Evolutionary conservation across 192 early-diverging fungal species (phyloP), one percentile per base, ranked within the genome.

Genomic region (Mortierella hygrophila): DNA sequence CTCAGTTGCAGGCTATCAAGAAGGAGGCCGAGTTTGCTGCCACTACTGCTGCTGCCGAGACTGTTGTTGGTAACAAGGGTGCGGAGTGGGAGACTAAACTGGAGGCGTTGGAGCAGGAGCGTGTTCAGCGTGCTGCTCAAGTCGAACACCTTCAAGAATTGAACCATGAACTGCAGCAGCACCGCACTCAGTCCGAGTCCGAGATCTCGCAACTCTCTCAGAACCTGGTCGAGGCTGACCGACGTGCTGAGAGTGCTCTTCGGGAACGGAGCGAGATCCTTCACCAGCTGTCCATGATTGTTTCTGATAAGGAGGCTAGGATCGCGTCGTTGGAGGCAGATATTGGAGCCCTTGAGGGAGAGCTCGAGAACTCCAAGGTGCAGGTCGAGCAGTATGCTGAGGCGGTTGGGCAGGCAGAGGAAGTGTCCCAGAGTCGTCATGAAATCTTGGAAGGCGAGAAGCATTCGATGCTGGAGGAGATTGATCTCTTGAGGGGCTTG

Each of bases 381-480:
- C 79, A 81, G 73, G 52, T 68, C 6, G 73, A 75, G 68, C 73
- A 81, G 74, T 70, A 81, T 13, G 63, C 79, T 10, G 73, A 68
- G 49, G 70, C 72, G 4, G 65, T 70, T 3, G 29, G 79, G 3
- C 79, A 72, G 20, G 79, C 68, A 18, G 73, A 81, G 47, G 79
- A 75, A 23, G 79, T 70, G 3, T 68, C 73, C 5, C 60, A 68
- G n/a, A 74, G 55, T 38, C 68, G 69, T 35, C 35, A 47, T 38
- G 79, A 80, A 29, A 68, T 63, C 10, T 47, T 74, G n/a, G 79
- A 81, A 44, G 79, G 72, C 2, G 79, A 74, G 13, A 81, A 75
- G 68, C 79, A 81, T 21, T 81, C 79, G 15, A 65, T 75, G 47
- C 70, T 75, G 65, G 73, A 74, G 16, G 79, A 81, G 68, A 81